Percentiles rank a stretch among this genome's conserved stretches.
Conservation (phyloP, 2,329 filamentous ascomycete genomes). For the Diatrype stigma region DNA sequence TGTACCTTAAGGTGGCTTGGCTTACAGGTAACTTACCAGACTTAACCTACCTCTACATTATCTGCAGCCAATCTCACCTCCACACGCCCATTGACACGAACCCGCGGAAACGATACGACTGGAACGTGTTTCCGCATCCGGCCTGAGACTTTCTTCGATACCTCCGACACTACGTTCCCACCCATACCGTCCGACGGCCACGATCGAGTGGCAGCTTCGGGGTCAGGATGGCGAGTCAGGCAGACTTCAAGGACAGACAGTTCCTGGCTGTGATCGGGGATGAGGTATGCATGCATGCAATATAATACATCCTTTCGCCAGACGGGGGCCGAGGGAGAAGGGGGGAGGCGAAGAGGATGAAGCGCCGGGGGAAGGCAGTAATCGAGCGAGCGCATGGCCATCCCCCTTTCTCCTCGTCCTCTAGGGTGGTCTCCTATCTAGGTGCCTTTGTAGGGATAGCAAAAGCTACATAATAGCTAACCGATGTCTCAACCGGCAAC, state of each 20-base stretch:
- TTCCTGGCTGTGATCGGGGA: slow-evolving; percentile 98
- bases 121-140: background rate
- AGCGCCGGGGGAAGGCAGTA: no score
- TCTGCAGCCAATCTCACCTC: background rate
- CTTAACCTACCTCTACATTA: background rate
- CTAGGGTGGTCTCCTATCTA: no score
- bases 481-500: slow-evolving; percentile 10
- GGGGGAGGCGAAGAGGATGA: no score
- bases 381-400: background rate
- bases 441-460: no score
- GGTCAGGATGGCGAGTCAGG: slow-evolving; percentile 39
- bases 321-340: no score
- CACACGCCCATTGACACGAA: background rate
- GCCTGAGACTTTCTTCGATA: background rate
- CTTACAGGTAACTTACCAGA: no score
- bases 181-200: background rate
- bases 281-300: slow-evolving; percentile 60
- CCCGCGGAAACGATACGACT: no score
- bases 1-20: background rate
- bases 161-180: slow-evolving; percentile 1
- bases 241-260: slow-evolving; percentile 77
- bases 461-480: slow-evolving; percentile 2
- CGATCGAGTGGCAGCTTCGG: slow-evolving; percentile 1
- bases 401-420: background rate
- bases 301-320: no score